Base-by-base conservation (phyloP, 106 monocot genomes). In the Dendrobium huoshanense region DNA sequence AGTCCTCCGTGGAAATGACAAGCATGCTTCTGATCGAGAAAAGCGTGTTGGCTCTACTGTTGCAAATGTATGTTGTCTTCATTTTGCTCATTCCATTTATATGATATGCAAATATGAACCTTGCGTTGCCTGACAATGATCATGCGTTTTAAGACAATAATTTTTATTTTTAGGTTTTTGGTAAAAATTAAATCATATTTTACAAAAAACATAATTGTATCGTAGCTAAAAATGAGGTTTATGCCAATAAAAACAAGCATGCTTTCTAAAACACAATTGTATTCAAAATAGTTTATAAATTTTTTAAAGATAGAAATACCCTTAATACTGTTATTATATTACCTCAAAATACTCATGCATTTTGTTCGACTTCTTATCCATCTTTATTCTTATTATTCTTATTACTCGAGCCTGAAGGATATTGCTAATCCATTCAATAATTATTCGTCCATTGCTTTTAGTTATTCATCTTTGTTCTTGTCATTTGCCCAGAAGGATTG, bases 1-100 rank as follows among this genome's bases (percentile, higher is more conserved):
- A 73, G 91, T 99, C 80, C 90, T 91, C 54, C 88, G 90, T 77
- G 99, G 95, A 20, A 99, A 99, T 88, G 99, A 99, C 20, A 99
- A 91, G 81, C 73, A 87, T 85, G 95, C 99, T 77, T 90, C 95
- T 59, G 81, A 88, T 85, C 82, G 99, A 15, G 91, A 99, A 80
- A 99, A 95, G 78, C 80, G 87, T 85, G 59, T 93, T 86, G 95
- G 95, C 51, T 99, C 99, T 55, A 85, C 91, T 75, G 91, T 91
- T 88, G 99, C 99, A 76, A 95, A 93, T 89, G 99, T 99, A 84
- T 29, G 25, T 31, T 25, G 33, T 73, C 31, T 72, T 81, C 4
- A 72, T 17, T 22, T 77, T 29, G 25, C 9, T 25, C 54, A 42
- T 49, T 22, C 7, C 13, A 17, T 80, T 24, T 67, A 68, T 73